phyloP scores from a whole-genome alignment of 345 rosid species.

The Laguncularia racemosa region DNA sequence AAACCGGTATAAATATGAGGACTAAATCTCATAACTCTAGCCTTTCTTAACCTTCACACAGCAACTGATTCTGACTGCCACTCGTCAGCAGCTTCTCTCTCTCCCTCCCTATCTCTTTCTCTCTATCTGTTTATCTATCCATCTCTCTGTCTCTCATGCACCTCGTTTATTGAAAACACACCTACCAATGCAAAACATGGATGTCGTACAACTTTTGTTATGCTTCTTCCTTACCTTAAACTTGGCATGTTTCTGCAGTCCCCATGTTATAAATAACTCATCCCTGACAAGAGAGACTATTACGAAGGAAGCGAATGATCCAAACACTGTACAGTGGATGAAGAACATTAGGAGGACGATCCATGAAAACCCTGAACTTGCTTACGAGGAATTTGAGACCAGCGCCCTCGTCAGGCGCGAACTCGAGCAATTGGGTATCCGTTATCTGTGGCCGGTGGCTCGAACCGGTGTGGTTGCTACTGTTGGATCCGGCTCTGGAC shows the following conservation, averaged over 20 bases:
- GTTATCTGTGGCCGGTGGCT: slow-evolving; percentile 52
- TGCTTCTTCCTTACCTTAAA: neutral
- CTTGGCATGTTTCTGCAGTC: neutral
- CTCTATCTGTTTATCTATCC: too few relatives aligned
- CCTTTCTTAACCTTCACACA: too few relatives aligned
- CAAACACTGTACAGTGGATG: slow-evolving; percentile 33
- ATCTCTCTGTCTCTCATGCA: too few relatives aligned
- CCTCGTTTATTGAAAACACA: too few relatives aligned
- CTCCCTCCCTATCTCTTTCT: too few relatives aligned
- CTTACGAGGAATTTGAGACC: slow-evolving; percentile 46
- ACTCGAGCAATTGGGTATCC: slow-evolving; percentile 45
- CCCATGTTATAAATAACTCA: neutral
- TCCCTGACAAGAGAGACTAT: slow-evolving; percentile 16
- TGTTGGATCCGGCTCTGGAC: slow-evolving; percentile 47
- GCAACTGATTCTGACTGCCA: too few relatives aligned
- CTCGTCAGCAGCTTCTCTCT: too few relatives aligned
- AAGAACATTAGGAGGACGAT: slow-evolving; percentile 37
- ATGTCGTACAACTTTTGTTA: neutral
- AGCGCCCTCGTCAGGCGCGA: slow-evolving; percentile 41
- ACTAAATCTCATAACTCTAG: too few relatives aligned
- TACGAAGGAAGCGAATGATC: slow-evolving; percentile 23
- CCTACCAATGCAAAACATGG: too few relatives aligned
- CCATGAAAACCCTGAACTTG: slow-evolving; percentile 59
- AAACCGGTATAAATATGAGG: too few relatives aligned
- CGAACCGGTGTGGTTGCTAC: slow-evolving; percentile 49